Conservation (phyloP, 371 early-diverging fungal genomes). For the Rhizomucor pusillus region DNA sequence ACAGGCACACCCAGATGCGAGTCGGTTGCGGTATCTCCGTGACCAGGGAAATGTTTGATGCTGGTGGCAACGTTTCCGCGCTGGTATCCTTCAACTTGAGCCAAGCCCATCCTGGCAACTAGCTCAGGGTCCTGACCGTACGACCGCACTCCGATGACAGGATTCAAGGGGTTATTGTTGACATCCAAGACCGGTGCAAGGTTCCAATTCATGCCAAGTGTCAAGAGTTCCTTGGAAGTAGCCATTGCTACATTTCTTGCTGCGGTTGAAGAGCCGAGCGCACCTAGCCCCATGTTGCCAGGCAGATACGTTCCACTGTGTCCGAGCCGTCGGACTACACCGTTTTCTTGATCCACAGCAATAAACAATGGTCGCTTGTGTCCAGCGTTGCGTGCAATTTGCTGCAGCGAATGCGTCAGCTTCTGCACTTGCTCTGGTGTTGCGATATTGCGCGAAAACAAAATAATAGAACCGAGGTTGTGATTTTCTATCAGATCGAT, state of each 20-base stretch:
- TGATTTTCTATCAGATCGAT: constrained; percentile 40
- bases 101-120: constrained; percentile 34
- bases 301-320: constrained; percentile 40
- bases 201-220: constrained; percentile 50
- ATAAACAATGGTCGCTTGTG: constrained; percentile 42
- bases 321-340: constrained; percentile 47
- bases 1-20: constrained; percentile 50
- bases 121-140: constrained; percentile 37
- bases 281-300: constrained; percentile 48
- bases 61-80: constrained; percentile 29
- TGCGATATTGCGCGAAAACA: constrained; percentile 49
- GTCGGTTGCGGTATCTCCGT: constrained; percentile 54
- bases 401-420: constrained; percentile 29
- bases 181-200: constrained; percentile 48
- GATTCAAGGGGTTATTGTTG: constrained; percentile 49
- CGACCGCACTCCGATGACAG: constrained; percentile 50
- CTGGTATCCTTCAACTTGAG: constrained; percentile 44
- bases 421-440: constrained; percentile 29
- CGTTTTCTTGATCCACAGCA: constrained; percentile 52
- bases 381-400: constrained; percentile 37
- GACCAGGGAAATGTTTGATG: constrained; percentile 52
- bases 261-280: constrained; percentile 24
- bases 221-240: constrained; percentile 32
- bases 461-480: constrained; percentile 43
- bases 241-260: constrained; percentile 36